phyloP scores from a whole-genome alignment of 1,139 yeast species.

The Pichia sp. region DNA sequence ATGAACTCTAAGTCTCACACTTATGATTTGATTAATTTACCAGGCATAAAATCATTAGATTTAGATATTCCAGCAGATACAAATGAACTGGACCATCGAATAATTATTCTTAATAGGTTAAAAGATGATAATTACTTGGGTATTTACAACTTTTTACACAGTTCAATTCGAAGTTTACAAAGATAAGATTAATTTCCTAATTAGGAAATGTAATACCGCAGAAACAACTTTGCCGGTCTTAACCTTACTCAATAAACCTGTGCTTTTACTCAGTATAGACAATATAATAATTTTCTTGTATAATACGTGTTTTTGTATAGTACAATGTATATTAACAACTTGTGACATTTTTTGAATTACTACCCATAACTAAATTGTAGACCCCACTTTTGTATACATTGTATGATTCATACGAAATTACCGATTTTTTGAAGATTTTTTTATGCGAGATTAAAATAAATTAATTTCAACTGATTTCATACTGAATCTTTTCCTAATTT shows the following conservation, averaged over 20 bases:
- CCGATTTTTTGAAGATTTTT: background rate
- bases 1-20: constrained; percentile 22
- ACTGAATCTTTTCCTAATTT: background rate
- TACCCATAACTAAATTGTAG: background rate
- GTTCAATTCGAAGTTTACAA: constrained; percentile 3
- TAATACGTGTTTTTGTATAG: background rate
- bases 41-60: constrained; percentile 29
- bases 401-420: background rate
- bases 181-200: background rate
- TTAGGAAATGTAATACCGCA: background rate
- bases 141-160: background rate
- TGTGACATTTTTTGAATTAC: background rate
- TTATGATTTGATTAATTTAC: constrained; percentile 40
- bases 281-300: background rate
- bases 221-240: background rate
- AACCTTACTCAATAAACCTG: too few species aligned
- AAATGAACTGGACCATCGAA: background rate
- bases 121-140: background rate
- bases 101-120: background rate
- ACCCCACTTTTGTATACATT: too few species aligned
- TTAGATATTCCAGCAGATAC: background rate
- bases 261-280: background rate
- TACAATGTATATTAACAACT: background rate
- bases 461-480: background rate
- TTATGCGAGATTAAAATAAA: background rate